Conservation (phyloP, 805 yeast genomes). For the Saccharomycopsis capsularis region DNA sequence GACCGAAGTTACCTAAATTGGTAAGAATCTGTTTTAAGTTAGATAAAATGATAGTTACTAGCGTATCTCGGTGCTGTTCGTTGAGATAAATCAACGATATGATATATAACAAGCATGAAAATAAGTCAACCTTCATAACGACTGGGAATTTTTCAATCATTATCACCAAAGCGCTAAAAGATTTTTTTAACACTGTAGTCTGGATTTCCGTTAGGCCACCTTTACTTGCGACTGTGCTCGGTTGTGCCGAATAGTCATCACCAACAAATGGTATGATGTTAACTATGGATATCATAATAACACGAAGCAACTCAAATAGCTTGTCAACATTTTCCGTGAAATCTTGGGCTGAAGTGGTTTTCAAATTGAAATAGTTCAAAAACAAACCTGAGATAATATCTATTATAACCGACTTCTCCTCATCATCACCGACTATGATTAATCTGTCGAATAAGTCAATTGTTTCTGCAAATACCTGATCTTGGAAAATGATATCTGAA, state of each 20-base stretch:
- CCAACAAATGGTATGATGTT: slow-evolving; percentile 53
- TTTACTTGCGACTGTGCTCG: slow-evolving; percentile 1
- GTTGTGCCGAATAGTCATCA: slow-evolving; percentile 38
- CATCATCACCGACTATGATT: slow-evolving; percentile 47
- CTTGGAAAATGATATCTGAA: slow-evolving; percentile 54
- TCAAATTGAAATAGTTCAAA: slow-evolving; percentile 33
- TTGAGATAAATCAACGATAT: slow-evolving; percentile 50
- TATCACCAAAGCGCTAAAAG: slow-evolving; percentile 46
- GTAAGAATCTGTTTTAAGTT: slow-evolving; percentile 40
- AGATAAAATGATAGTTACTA: slow-evolving; percentile 48
- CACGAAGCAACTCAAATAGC: slow-evolving; percentile 71
- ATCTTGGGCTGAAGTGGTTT: slow-evolving; percentile 32
- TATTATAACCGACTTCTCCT: slow-evolving; percentile 42
- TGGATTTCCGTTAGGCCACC: slow-evolving; percentile 27
- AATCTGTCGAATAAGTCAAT: slow-evolving; percentile 71
- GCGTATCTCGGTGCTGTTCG: slow-evolving; percentile 29
- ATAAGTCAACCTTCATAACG: slow-evolving; percentile 62
- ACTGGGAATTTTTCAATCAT: slow-evolving; percentile 63
- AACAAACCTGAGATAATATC: slow-evolving; percentile 56
- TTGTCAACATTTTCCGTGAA: slow-evolving; percentile 61
- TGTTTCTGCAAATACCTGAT: slow-evolving; percentile 64
- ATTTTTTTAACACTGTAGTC: slow-evolving; percentile 39
- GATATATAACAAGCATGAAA: slow-evolving; percentile 59
- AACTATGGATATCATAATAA: slow-evolving; percentile 57
- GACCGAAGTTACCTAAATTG: slow-evolving; percentile 28